Percentiles rank a stretch among this genome's conserved stretches.
These are phyloP conservation scores for Komagataella pastoris DNA, from an alignment of 805 yeast genomes.

Conservation along the genomic window DNA sequence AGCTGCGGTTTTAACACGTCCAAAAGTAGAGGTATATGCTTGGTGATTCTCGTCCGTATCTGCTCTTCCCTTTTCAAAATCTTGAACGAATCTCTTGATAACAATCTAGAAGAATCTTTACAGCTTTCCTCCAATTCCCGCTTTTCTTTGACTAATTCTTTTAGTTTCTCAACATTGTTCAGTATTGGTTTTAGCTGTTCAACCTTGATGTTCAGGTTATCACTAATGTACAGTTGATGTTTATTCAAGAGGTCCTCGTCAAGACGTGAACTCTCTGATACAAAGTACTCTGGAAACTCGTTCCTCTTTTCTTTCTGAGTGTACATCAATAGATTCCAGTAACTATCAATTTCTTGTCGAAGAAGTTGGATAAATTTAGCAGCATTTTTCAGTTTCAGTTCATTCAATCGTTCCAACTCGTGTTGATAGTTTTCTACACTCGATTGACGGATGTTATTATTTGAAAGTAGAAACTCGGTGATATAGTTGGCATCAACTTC, in stretches of 20 bases:
- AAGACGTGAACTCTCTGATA: conserved; percentile 21
- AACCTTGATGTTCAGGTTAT: conserved; percentile 32
- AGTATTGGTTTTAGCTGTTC: conserved; percentile 41
- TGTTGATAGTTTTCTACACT: conserved; percentile 36
- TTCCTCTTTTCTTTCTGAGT: conserved; percentile 32
- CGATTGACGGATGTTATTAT: conserved; percentile 30
- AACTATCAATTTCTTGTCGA: conserved; percentile 39
- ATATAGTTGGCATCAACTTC: conserved; percentile 14
- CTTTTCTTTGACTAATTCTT: conserved; percentile 46
- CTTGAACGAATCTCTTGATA: conserved; percentile 65
- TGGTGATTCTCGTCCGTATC: conserved; percentile 51
- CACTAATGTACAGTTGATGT: conserved; percentile 50
- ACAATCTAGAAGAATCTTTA: conserved; percentile 67
- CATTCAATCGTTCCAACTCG: conserved; percentile 45
- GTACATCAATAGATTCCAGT: conserved; percentile 53
- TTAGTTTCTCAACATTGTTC: conserved; percentile 38
- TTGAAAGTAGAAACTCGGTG: conserved; percentile 23
- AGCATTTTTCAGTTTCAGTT: conserved; percentile 49
- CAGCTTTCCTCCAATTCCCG: conserved; percentile 50
- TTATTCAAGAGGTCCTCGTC: conserved; percentile 48
- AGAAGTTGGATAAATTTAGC: conserved; percentile 55
- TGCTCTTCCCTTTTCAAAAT: conserved; percentile 73
- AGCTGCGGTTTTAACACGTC: conserved; percentile 34
- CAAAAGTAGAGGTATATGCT: conserved; percentile 54
- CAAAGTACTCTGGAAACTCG: conserved; percentile 27